A percentile compares a stretch with the other conserved stretches of the same genome.
These are phyloP conservation scores for Amaranthus palmeri DNA, from an alignment of 148 eudicot species.

Conservation along the genomic window DNA sequence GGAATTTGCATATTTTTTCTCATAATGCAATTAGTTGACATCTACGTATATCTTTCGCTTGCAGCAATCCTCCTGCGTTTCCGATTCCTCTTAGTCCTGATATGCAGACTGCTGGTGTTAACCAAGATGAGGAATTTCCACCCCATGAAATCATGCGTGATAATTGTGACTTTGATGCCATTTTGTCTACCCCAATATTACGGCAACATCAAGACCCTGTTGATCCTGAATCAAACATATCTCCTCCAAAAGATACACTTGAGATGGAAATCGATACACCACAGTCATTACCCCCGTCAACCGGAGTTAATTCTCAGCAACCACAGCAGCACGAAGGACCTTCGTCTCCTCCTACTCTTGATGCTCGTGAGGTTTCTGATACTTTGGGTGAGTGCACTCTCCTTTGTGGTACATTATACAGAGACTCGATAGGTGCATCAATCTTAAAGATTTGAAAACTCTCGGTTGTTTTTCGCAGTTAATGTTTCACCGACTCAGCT, in stretches of 20 bases:
- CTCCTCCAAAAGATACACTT: constrained; percentile 27
- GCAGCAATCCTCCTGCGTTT: constrained; percentile 34
- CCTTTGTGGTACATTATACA: neutral
- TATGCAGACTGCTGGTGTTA: neutral
- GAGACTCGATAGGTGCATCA: neutral
- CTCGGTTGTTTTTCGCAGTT: constrained; percentile 26
- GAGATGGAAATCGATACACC: constrained; percentile 33
- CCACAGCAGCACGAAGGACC: constrained; percentile 32
- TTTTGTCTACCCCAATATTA: constrained; percentile 16
- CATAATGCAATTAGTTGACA: neutral
- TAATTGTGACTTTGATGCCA: constrained; percentile 20
- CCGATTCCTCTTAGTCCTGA: constrained; percentile 16
- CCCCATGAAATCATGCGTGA: constrained; percentile 52
- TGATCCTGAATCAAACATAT: constrained; percentile 28
- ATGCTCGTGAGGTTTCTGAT: constrained; percentile 21
- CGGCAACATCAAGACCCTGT: constrained; percentile 23
- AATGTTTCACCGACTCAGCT: constrained; percentile 32
- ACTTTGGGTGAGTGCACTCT: constrained; percentile 42
- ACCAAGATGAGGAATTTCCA: constrained; percentile 19
- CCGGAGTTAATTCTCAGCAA: constrained; percentile 23
- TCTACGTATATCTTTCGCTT: constrained; percentile 1
- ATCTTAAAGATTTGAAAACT: neutral
- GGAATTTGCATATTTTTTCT: neutral
- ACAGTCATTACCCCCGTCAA: constrained; percentile 13
- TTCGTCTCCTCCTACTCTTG: constrained; percentile 30